Base-by-base conservation (phyloP, 179 eudicot genomes). In the Carnegiea gigantea region DNA sequence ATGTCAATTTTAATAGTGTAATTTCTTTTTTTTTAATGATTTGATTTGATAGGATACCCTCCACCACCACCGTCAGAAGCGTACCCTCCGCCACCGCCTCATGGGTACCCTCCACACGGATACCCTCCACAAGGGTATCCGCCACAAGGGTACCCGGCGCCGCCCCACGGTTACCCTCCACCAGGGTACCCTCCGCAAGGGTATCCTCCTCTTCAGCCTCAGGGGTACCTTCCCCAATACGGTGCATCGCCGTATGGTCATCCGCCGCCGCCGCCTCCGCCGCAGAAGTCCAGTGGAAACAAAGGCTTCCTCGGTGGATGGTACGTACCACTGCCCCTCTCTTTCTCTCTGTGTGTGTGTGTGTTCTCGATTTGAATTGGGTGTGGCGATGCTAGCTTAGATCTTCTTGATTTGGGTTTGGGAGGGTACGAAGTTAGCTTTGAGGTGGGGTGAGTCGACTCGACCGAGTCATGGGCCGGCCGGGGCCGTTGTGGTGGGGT, bases 261-360 rank as follows among this genome's bases (percentile, higher is more conserved):
- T 4, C 98, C 92, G 3, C 98, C 89, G 28, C 96, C 78, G 9
- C 92, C 83, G 4, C 73, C 43, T 3, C 73, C 43, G 10, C 89
- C 87, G 28, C 65, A 81, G 1, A 81, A 88, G 26, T 1, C 36
- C 36, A 49, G 79, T 70, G 49, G 78, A 36, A 5, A 2, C 36
- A 24, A 9, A 67, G 89, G 92, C 13, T 79, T 71, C 71, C 48
- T 92, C 78, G 91, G 88, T 82, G 98, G 98, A 83, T 92, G 97
- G 73, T 70, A 14, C 43, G 95, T 92, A 86, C 73, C 17, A 78
- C 33, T 14, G 13, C 28, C n/a, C 0, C 6, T 68, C 9, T 60
- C 30, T 51, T 17, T 33, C 36, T 33, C 36, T 33, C 36, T 33
- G 2, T 33, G 3, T 33, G 0, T 33, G 3, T 33, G 3, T 33